Evolutionary conservation across 371 early-diverging fungal species (phyloP).

Genomic region (Choanephora cucurbitarum): DNA sequence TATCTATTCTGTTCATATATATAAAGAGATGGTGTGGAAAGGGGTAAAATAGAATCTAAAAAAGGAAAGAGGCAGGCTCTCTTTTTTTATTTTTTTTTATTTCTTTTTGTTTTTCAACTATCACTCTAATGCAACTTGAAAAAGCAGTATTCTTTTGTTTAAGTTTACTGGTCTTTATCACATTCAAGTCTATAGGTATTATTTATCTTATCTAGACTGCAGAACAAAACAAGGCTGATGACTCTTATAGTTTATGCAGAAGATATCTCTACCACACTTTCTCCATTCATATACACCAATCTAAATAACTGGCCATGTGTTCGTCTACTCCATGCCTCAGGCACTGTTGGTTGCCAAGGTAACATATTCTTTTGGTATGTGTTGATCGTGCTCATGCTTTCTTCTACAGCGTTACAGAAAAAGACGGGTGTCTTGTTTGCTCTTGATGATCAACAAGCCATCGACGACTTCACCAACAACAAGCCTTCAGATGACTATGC

Average conservation of each 20-base stretch:
- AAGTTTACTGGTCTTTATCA: not conserved
- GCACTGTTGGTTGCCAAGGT: constrained; percentile 65
- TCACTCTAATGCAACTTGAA: too few relatives aligned
- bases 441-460: constrained; percentile 49
- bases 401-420: constrained; percentile 24
- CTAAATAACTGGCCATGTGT: constrained; percentile 61
- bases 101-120: not conserved
- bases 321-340: constrained; percentile 60
- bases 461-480: constrained; percentile 43
- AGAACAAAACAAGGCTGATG: too few relatives aligned
- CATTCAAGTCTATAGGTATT: too few relatives aligned
- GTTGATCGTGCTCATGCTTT: not conserved
- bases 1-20: too few relatives aligned
- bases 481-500: constrained; percentile 50
- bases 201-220: too few relatives aligned
- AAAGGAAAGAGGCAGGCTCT: too few relatives aligned
- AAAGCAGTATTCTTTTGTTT: not conserved
- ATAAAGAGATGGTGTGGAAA: too few relatives aligned
- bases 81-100: too few relatives aligned
- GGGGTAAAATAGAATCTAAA: too few relatives aligned
- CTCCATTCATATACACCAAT: constrained; percentile 57
- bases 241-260: constrained; percentile 31
- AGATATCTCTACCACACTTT: constrained; percentile 46
- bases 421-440: constrained; percentile 65
- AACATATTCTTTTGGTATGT: constrained; percentile 7